Percentiles rank a stretch among this genome's conserved stretches.
These are phyloP conservation scores for Cucumis hystrix DNA, from an alignment of 306 rosid species.

Conservation along the genomic window DNA sequence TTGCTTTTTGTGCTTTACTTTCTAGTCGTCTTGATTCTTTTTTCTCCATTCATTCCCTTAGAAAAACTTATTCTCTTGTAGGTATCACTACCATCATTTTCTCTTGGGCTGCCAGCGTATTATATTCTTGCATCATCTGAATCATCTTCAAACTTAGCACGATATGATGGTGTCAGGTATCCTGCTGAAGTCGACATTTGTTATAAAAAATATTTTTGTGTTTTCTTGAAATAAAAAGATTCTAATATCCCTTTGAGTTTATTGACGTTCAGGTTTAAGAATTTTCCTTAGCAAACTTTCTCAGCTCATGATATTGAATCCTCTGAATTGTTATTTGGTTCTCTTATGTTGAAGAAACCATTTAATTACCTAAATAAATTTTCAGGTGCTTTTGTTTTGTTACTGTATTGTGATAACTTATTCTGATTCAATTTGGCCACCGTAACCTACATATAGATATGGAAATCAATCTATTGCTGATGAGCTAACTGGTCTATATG, in stretches of 20 bases:
- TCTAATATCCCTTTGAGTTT: background rate
- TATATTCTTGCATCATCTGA: constrained; percentile 86
- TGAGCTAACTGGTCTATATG: constrained; percentile 60
- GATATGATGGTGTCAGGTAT: constrained; percentile 91
- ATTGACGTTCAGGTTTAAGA: background rate
- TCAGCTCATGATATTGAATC: background rate
- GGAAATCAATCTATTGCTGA: constrained; percentile 70
- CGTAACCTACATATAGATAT: constrained; percentile 36
- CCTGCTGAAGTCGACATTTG: background rate
- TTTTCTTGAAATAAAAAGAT: background rate
- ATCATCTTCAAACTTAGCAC: constrained; percentile 91
- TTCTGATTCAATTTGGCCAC: background rate
- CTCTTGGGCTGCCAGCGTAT: constrained; percentile 98
- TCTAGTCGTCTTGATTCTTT: background rate
- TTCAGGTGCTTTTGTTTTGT: background rate
- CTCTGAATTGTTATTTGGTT: background rate
- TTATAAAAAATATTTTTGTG: background rate
- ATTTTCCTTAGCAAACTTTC: background rate
- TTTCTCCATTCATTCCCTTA: background rate
- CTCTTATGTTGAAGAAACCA: background rate
- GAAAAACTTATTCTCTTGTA: constrained; percentile 17
- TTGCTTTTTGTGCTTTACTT: constrained; percentile 10
- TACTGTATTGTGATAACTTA: background rate
- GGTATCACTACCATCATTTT: constrained; percentile 88
- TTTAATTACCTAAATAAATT: background rate